These are phyloP conservation scores for Xylogone sp. DNA, from an alignment of 2,329 filamentous ascomycete genomes.

Conservation along the genomic window DNA sequence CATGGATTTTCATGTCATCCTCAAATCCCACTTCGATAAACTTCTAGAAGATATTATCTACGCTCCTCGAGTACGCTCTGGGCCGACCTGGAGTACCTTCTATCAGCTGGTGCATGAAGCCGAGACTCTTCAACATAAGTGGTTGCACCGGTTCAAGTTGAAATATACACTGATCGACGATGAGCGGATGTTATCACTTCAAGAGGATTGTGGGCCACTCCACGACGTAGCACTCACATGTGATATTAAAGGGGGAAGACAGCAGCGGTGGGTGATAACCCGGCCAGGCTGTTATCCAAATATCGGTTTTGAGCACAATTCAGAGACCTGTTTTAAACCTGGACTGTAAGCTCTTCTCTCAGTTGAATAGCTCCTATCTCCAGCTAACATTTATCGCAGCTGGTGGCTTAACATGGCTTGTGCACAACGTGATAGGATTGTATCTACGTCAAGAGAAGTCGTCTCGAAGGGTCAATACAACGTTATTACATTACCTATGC, in stretches of 20 bases:
- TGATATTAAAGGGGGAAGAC: neutral
- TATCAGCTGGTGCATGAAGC: slow-evolving; percentile 7
- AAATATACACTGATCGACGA: slow-evolving; percentile 15
- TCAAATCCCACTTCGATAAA: slow-evolving; percentile 12
- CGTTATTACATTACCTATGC: slow-evolving; percentile 41
- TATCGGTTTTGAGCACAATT: slow-evolving; percentile 32
- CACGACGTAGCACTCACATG: neutral
- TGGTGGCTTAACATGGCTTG: slow-evolving; percentile 58
- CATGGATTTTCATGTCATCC: slow-evolving; percentile 6
- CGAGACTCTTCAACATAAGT: slow-evolving; percentile 10
- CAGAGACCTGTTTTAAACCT: slow-evolving; percentile 38
- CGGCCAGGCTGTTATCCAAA: slow-evolving; percentile 2
- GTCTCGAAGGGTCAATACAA: slow-evolving; percentile 44
- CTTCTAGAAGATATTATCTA: slow-evolving; percentile 15
- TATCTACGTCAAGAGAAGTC: slow-evolving; percentile 39
- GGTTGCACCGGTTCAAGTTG: slow-evolving; percentile 14
- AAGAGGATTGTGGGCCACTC: slow-evolving; percentile 5
- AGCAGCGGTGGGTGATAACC: slow-evolving; percentile 4
- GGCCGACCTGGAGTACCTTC: neutral
- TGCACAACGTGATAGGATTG: slow-evolving; percentile 52
- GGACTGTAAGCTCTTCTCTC: slow-evolving; percentile 40
- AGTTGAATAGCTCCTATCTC: neutral
- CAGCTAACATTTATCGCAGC: slow-evolving; percentile 31
- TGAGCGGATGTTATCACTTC: slow-evolving; percentile 14
- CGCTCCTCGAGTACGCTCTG: neutral